phyloP scores from a whole-genome alignment of 495 filamentous ascomycete genomes.

The Penicillium coprophilum region DNA sequence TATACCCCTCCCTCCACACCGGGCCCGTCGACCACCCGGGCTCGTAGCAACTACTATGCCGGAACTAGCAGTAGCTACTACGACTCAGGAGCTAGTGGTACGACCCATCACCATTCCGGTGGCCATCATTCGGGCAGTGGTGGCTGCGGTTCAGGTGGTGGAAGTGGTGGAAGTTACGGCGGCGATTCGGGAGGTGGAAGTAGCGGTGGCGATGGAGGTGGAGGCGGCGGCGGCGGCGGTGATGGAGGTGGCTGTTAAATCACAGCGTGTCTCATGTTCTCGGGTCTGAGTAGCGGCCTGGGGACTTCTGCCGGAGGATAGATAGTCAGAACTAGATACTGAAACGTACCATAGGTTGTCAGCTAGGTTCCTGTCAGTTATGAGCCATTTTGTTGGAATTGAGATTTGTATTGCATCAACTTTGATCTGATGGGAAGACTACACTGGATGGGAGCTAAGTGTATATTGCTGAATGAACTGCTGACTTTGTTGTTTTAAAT shows the following conservation, averaged over 20 bases:
- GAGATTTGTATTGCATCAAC: too few relatives aligned
- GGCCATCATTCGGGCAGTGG: not conserved
- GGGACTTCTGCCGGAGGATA: too few relatives aligned
- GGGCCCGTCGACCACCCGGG: not conserved
- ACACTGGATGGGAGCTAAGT: too few relatives aligned
- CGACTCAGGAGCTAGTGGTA: not conserved
- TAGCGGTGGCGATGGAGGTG: not conserved
- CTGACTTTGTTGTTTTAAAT: too few relatives aligned
- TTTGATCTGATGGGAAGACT: too few relatives aligned
- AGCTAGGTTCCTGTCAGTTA: too few relatives aligned
- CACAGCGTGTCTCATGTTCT: too few relatives aligned
- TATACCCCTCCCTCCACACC: not conserved
- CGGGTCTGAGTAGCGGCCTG: too few relatives aligned
- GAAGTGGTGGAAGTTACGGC: not conserved
- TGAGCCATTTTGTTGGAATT: too few relatives aligned
- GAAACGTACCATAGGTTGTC: too few relatives aligned
- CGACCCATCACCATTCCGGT: not conserved
- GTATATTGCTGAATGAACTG: too few relatives aligned
- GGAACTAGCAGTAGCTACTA: not conserved
- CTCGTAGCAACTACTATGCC: not conserved
- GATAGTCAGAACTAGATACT: too few relatives aligned
- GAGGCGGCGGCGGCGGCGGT: not conserved
- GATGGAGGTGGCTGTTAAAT: not conserved
- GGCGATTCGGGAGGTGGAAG: not conserved
- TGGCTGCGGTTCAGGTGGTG: not conserved